These are phyloP conservation scores for Rostrohypoxylon terebratum DNA, from an alignment of 495 filamentous ascomycete genomes.

Conservation along the genomic window DNA sequence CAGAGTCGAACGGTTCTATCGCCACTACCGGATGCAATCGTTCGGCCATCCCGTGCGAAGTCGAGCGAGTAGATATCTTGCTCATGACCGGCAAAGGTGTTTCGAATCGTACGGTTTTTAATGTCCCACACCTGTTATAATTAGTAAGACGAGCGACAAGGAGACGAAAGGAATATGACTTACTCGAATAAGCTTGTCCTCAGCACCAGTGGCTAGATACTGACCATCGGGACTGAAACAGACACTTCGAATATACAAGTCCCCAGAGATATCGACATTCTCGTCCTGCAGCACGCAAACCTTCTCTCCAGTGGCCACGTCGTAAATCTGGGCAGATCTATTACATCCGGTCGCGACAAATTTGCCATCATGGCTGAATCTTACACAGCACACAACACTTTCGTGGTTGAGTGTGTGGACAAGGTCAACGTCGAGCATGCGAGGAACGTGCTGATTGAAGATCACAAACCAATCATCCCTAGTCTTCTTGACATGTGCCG, in stretches of 20 bases:
- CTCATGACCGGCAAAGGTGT: conserved; percentile 87
- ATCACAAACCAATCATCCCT: conserved; percentile 88
- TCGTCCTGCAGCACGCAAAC: conserved; percentile 86
- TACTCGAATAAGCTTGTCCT: conserved; percentile 92
- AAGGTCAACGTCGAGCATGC: conserved; percentile 85
- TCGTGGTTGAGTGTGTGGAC: conserved; percentile 88
- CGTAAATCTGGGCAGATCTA: conserved; percentile 89
- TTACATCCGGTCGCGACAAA: conserved; percentile 92
- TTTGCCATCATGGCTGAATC: conserved; percentile 89
- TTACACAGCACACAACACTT: conserved; percentile 90
- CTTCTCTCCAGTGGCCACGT: conserved; percentile 81
- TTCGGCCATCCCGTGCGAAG: conserved; percentile 86
- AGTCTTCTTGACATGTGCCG: conserved; percentile 84
- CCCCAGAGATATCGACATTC: conserved; percentile 81
- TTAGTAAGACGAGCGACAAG: conserved; percentile 24
- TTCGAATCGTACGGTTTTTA: conserved; percentile 75
- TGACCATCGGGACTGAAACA: conserved; percentile 94
- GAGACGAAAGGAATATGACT: conserved; percentile 51
- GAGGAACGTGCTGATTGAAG: conserved; percentile 86
- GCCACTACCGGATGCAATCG: conserved; percentile 89
- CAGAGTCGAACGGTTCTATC: conserved; percentile 90
- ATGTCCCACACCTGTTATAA: conserved; percentile 86
- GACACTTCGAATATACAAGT: conserved; percentile 90
- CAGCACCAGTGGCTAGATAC: conserved; percentile 88
- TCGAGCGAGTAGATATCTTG: conserved; percentile 96